These are phyloP conservation scores for Saccharomycopsis babjevae DNA, from an alignment of 805 yeast genomes.

Conservation along the genomic window DNA sequence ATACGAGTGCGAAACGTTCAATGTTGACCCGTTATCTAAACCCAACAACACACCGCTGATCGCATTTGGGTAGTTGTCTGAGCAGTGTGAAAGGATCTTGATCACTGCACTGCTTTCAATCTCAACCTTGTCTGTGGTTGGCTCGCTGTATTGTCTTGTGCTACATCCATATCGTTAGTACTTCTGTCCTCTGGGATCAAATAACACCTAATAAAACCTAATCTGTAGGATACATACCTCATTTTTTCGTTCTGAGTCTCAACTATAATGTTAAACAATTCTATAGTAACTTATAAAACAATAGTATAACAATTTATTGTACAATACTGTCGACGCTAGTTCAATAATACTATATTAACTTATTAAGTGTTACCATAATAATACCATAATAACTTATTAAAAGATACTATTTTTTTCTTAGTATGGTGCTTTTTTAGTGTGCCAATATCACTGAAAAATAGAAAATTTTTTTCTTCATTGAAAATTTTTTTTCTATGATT, in stretches of 20 bases:
- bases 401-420: no score
- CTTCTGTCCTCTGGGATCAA: background rate
- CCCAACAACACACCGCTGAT: slow-evolving; percentile 70
- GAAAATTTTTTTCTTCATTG: background rate
- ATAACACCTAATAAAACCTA: background rate
- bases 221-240: background rate
- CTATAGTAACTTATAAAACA: no score
- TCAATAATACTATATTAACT: no score
- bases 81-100: slow-evolving; percentile 56
- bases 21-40: slow-evolving; percentile 43
- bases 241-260: no score
- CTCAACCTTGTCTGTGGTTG: slow-evolving; percentile 17
- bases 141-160: slow-evolving; percentile 16
- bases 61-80: slow-evolving; percentile 50
- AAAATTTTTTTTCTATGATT: background rate
- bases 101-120: slow-evolving; percentile 32
- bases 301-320: no score
- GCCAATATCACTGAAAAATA: no score
- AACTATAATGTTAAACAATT: no score
- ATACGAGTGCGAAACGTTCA: slow-evolving; percentile 46
- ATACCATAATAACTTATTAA: no score
- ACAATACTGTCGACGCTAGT: no score
- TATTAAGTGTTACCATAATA: no score
- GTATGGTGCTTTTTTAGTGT: no score
- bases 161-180: slow-evolving; percentile 8